Conservation (phyloP, 2,329 filamentous ascomycete species). For the Rhinocladiella similis region DNA sequence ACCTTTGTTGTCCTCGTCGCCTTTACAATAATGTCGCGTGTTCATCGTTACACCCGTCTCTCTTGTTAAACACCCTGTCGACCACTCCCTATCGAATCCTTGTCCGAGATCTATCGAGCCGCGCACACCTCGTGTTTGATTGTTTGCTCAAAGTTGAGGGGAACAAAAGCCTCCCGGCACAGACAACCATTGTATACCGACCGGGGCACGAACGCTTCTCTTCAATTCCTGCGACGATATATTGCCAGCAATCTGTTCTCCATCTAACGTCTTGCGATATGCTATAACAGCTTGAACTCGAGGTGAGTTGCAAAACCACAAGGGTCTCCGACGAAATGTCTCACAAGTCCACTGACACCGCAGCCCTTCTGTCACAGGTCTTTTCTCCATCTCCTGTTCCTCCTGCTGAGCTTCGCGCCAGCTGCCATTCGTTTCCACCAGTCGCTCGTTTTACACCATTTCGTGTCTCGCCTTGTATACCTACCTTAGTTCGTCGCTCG, state of each 20-base stretch:
- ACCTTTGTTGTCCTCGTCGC: constrained; percentile 4
- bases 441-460: constrained; percentile 7
- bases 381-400: neutral
- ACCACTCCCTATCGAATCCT: neutral
- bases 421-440: constrained; percentile 20
- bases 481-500: neutral
- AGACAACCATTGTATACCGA: constrained; percentile 3
- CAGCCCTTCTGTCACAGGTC: constrained; percentile 6
- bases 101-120: neutral
- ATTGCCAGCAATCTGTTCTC: too few relatives aligned
- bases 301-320: neutral
- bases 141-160: constrained; percentile 7
- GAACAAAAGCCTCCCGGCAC: constrained; percentile 5
- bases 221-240: too few relatives aligned
- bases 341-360: constrained; percentile 9
- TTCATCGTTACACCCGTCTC: constrained; percentile 4
- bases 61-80: neutral
- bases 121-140: neutral
- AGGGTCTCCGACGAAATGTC: constrained; percentile 1
- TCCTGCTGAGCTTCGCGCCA: constrained; percentile 18
- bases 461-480: neutral
- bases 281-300: neutral
- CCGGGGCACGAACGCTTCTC: neutral
- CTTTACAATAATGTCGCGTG: constrained; percentile 9
- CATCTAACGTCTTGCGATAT: neutral